Evolutionary conservation across 2,329 filamentous ascomycete species (phyloP).

Genomic region (Cladosporium sp.): DNA sequence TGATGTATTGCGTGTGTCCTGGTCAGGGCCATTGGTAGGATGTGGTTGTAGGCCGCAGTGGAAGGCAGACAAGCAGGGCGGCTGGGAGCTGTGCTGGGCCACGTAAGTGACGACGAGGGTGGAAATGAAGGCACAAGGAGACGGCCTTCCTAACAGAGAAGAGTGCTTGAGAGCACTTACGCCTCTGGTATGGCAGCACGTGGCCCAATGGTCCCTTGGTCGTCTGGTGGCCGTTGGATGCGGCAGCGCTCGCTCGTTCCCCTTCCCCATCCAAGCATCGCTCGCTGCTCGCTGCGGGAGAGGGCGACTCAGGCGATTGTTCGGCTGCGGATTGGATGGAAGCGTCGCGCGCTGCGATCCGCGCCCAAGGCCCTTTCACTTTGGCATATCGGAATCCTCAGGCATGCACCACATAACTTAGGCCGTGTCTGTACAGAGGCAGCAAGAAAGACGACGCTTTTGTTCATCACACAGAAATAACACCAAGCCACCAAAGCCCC

Average conservation of each 20-base stretch:
- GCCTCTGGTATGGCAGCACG: constrained; percentile 5
- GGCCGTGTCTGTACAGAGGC: not conserved
- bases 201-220: not conserved
- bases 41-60: not conserved
- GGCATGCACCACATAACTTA: not conserved
- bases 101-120: not conserved
- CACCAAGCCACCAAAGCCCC: not conserved
- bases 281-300: too few species aligned
- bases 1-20: not conserved
- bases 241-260: not conserved
- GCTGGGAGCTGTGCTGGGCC: constrained; percentile 3
- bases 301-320: not conserved
- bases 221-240: not conserved
- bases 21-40: constrained; percentile 14
- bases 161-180: not conserved
- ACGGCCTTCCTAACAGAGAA: not conserved
- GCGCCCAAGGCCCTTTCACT: not conserved
- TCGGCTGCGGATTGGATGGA: not conserved
- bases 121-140: not conserved
- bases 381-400: constrained; percentile 1
- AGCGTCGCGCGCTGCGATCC: not conserved
- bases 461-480: not conserved
- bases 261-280: not conserved
- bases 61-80: not conserved
- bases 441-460: not conserved